A percentile compares a stretch with the other conserved stretches of the same genome.
Conservation (phyloP, 164 flowering plant genomes). For the Liriodendron chinense region DNA sequence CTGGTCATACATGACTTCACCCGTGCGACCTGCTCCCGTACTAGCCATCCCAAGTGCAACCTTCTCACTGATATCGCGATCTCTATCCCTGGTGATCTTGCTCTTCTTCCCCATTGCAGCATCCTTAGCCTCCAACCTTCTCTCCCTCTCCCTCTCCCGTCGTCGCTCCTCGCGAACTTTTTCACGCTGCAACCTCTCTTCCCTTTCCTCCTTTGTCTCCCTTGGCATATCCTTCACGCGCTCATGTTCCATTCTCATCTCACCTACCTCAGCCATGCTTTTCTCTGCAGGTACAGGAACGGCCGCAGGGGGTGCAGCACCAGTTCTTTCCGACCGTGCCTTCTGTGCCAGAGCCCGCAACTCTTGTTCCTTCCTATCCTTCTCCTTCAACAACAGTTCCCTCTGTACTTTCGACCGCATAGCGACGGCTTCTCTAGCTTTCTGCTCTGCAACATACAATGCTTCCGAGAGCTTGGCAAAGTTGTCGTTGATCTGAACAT, state of each 20-base stretch:
- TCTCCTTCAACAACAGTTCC: conserved; percentile 86
- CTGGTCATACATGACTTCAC: conserved; percentile 88
- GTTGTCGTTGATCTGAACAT: conserved; percentile 89
- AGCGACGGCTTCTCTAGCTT: conserved; percentile 92
- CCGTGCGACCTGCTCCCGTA: conserved; percentile 55
- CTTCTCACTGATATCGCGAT: conserved; percentile 93
- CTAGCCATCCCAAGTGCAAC: conserved; percentile 95
- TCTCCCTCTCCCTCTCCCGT: conserved; percentile 90
- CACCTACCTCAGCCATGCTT: conserved; percentile 25
- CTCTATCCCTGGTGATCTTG: conserved; percentile 87
- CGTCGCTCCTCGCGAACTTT: conserved; percentile 88
- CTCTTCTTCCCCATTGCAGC: conserved; percentile 95
- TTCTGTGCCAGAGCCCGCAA: conserved; percentile 81
- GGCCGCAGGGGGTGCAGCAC: conserved; percentile 27
- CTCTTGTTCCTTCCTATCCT: conserved; percentile 87
- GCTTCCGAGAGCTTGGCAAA: conserved; percentile 94
- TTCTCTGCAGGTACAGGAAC: conserved; percentile 33
- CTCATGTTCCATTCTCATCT: conserved; percentile 33
- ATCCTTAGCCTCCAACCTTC: conserved; percentile 91
- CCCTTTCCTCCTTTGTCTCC: conserved; percentile 78
- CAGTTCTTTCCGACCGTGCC: conserved; percentile 88
- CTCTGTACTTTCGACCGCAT: conserved; percentile 94
- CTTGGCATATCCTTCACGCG: conserved; percentile 48
- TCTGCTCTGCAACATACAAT: conserved; percentile 88
- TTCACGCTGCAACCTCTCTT: conserved; percentile 64